Conservation (phyloP, 768 basidiomycete genomes). For the Postia placenta region DNA sequence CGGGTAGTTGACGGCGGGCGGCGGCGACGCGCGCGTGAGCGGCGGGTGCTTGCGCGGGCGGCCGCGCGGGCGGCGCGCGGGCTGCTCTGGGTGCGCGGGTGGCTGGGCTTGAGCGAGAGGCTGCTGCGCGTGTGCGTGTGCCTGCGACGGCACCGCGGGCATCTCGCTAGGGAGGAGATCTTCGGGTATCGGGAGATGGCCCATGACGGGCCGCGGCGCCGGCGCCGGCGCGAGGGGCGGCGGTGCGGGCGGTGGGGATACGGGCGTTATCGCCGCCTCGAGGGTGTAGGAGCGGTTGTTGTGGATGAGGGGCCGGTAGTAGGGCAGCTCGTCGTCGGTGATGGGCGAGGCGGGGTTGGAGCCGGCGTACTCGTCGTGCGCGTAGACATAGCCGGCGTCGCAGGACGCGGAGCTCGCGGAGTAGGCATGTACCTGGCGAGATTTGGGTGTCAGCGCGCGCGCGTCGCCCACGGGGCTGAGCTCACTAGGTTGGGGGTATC, state of each 20-base stretch:
- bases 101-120: background rate
- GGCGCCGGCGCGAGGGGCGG: background rate
- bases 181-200: constrained; percentile 6
- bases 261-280: constrained; percentile 14
- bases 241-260: background rate
- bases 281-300: constrained; percentile 13
- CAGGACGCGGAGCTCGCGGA: background rate
- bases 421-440: background rate
- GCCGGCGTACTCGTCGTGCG: background rate
- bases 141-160: no score
- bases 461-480: no score
- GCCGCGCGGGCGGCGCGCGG: constrained; percentile 12
- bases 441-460: no score
- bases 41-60: constrained; percentile 14
- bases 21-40: constrained; percentile 3
- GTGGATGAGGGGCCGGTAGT: background rate
- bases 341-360: background rate
- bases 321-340: background rate
- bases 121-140: background rate
- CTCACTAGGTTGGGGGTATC: no score
- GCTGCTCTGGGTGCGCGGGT: background rate
- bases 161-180: constrained; percentile 1
- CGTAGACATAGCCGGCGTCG: background rate
- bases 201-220: background rate
- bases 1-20: constrained; percentile 12